Base-by-base conservation (phyloP, 257 asterid genomes). In the Ajuga chamaepitys region DNA sequence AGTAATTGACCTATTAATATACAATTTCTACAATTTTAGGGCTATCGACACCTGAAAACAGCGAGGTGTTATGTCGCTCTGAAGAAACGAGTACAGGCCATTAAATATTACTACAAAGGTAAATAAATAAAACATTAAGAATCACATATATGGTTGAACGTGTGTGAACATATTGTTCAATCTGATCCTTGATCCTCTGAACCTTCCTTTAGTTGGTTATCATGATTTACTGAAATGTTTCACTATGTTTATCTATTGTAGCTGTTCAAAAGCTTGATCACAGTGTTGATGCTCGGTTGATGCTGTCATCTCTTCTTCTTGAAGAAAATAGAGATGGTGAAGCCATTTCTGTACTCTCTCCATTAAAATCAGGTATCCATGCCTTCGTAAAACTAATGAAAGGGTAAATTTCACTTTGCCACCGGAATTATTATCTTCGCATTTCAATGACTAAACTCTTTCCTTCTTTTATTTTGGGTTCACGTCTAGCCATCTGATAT, bases 321-420 rank as follows among this genome's bases (percentile, higher is more conserved):
- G 89, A 85, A 78, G 95, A 88, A 70, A 78, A 65, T 37, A 88
- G 87, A 84, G 82, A 79, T 42, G 94, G 83, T 71, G 95, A 91
- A 80, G 96, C 98, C 46, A 84, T 88, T 74, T 80, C 85, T 73
- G 84, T 91, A 71, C 96, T 91, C 57, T 83, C 89, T 68, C 91
- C 96, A 46, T 58, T 61, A 72, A 88, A 75, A 62, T 67, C 86
- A 68, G 88, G 92, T 78, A 71, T 68, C 35, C 41, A 12, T 62
- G 58, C 10, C 16, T 58, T 42, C 24, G 56, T 42, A 42, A 38
- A 44, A 53, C 69, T 76, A 13, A 58, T 58, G n/a, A 3, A n/a
- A 55, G 13, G 12, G 24, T n/a, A n/a, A 30, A 7, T 54, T 26
- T 26, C 60, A 26, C 7, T 28, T 14, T 28, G 42, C 35, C 61